These are phyloP conservation scores for Euphorbia lathyris DNA, from an alignment of 345 rosid species.

Conservation along the genomic window DNA sequence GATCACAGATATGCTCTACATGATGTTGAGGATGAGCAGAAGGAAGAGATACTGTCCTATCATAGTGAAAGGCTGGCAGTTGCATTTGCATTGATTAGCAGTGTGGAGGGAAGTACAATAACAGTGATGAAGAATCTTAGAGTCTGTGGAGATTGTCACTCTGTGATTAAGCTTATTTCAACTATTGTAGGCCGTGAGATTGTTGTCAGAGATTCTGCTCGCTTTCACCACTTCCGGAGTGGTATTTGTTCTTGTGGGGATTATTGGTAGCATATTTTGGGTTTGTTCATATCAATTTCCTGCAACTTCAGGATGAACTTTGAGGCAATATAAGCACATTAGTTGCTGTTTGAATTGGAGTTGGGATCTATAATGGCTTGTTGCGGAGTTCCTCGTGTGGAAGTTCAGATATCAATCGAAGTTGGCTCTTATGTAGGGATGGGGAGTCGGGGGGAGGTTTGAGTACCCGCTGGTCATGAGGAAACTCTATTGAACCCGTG, in stretches of 20 bases:
- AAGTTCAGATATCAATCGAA: not conserved
- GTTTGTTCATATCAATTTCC: too few relatives aligned
- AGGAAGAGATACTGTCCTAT: constrained; percentile 56
- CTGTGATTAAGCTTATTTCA: constrained; percentile 49
- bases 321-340: not conserved
- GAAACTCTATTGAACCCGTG: too few relatives aligned
- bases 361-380: not conserved
- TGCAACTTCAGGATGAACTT: not conserved
- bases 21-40: constrained; percentile 69
- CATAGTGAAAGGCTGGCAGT: constrained; percentile 73
- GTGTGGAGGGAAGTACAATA: constrained; percentile 40
- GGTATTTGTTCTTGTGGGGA: constrained; percentile 57
- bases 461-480: too few relatives aligned
- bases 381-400: not conserved
- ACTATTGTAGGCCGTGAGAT: constrained; percentile 45
- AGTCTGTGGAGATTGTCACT: constrained; percentile 68
- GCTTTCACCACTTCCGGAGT: constrained; percentile 54
- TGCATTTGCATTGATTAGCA: constrained; percentile 49
- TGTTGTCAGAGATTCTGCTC: constrained; percentile 49
- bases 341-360: not conserved
- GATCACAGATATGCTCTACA: constrained; percentile 54
- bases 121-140: constrained; percentile 77
- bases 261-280: constrained; percentile 40
- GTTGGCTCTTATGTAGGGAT: not conserved
- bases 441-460: too few relatives aligned